Evolutionary conservation across 2,329 filamentous ascomycete genomes (phyloP).

Genomic region (Dothistroma septosporum): DNA sequence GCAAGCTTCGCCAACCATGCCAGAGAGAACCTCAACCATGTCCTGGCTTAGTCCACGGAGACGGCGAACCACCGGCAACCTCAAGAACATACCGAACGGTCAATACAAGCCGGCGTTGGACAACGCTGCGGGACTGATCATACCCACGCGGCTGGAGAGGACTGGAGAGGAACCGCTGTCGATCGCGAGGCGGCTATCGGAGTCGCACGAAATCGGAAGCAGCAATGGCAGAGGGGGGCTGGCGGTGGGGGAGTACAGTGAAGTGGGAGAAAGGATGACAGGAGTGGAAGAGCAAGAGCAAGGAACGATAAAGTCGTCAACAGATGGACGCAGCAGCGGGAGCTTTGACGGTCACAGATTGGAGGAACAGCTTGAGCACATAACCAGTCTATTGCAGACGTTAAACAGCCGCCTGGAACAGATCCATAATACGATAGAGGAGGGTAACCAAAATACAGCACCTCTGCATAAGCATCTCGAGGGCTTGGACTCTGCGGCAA

Average conservation of each 20-base stretch:
- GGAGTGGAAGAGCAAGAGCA: background rate
- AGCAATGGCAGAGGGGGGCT: background rate
- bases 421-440: slow-evolving; percentile 20
- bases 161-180: background rate
- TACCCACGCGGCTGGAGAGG: background rate
- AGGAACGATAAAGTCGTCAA: background rate
- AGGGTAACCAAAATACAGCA: slow-evolving; percentile 15
- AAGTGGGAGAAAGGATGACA: background rate
- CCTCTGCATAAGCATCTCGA: slow-evolving; percentile 4
- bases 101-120: background rate
- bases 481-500: background rate
- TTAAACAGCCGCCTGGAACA: slow-evolving; percentile 11
- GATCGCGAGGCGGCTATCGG: background rate
- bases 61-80: slow-evolving; percentile 25
- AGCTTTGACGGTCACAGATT: background rate
- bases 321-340: background rate
- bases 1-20: slow-evolving; percentile 1
- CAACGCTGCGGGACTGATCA: background rate
- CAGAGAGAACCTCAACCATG: slow-evolving; percentile 12
- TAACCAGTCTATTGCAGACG: background rate
- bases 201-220: background rate
- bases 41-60: slow-evolving; percentile 26
- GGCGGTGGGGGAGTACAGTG: background rate
- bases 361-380: background rate
- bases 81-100: slow-evolving; percentile 17